Conservation (phyloP, 2,329 filamentous ascomycete species). For the Colletotrichum sp. region DNA sequence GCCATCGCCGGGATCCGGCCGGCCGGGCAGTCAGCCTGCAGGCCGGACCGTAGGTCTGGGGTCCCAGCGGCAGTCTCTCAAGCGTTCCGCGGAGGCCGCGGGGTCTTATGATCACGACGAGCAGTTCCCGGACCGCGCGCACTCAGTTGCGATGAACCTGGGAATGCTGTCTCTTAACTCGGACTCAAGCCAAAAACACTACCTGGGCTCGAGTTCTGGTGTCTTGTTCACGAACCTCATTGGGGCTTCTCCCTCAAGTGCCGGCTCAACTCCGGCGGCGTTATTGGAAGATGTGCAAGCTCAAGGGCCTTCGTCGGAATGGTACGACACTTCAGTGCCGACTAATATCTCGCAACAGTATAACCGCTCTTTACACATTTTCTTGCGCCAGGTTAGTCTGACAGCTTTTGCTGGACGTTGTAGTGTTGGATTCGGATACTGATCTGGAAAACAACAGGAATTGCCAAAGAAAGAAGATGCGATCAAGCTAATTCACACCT, state of each 20-base stretch:
- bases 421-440: neutral
- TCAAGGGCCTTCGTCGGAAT: constrained; percentile 3
- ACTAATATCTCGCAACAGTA: constrained; percentile 9
- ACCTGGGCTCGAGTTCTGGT: constrained; percentile 41
- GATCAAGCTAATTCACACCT: constrained; percentile 22
- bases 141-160: constrained; percentile 36
- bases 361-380: constrained; percentile 11
- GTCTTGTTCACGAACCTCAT: constrained; percentile 35
- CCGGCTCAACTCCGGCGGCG: neutral
- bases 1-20: neutral
- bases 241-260: constrained; percentile 22
- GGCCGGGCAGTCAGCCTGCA: neutral
- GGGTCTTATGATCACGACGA: constrained; percentile 50
- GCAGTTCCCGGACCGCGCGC: constrained; percentile 54
- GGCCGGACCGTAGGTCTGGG: neutral
- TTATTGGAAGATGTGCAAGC: constrained; percentile 12
- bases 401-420: neutral
- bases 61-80: neutral
- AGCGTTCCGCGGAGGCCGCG: constrained; percentile 1
- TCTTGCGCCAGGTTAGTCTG: constrained; percentile 2
- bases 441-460: constrained; percentile 9
- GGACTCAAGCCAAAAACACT: constrained; percentile 39
- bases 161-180: constrained; percentile 41
- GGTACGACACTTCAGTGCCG: neutral
- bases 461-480: constrained; percentile 26